Base-by-base conservation (phyloP, 305 asterid genomes). In the Fraxinus ornus region DNA sequence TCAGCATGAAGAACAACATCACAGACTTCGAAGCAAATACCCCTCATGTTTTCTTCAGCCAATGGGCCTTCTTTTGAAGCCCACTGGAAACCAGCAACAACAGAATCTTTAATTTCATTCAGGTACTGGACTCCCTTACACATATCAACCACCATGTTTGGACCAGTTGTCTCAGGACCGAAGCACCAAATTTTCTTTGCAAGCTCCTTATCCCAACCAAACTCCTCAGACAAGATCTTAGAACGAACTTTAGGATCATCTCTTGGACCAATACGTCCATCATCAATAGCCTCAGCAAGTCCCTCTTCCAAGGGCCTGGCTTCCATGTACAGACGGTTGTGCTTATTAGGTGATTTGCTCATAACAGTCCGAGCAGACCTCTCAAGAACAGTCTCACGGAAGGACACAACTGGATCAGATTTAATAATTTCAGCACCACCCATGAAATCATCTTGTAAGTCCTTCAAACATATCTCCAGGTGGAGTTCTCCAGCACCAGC, bases 21-120 rank as follows among this genome's bases (percentile, higher is more conserved):
- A 12, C 94, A 90, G 2, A 90, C 94, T 85, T 92, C 96, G 83
- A 86, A 92, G 87, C 96, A 92, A 19, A 92, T 88, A 52, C 93
- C 96, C 30, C 96, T 86, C 96, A 92, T 90, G 90, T 91, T 92
- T 75, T 92, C 97, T 76, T 93, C 97, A 36, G 93, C 89, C 85
- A 93, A 78, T 0, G 95, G 92, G 8, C 97, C 97, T 86, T 93
- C 97, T 89, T 93, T 93, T 0, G 97, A 91, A 57, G 97, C 97
- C 97, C 94, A 92, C 76, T 93, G 97, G 89, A 92, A 92, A 83
- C 97, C 97, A 21, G 97, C 95, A n/a, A 92, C 97, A 12, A 92
- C 97, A 2, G 95, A 92, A 79, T 92, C 97, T 93, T 92, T 92
- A 28, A 92, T 92, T 85, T 92, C 97, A 60, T 92, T 92, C 82